Base-by-base conservation (phyloP, 1,284 basidiomycete species). In the Cryptococcus hybrid region DNA sequence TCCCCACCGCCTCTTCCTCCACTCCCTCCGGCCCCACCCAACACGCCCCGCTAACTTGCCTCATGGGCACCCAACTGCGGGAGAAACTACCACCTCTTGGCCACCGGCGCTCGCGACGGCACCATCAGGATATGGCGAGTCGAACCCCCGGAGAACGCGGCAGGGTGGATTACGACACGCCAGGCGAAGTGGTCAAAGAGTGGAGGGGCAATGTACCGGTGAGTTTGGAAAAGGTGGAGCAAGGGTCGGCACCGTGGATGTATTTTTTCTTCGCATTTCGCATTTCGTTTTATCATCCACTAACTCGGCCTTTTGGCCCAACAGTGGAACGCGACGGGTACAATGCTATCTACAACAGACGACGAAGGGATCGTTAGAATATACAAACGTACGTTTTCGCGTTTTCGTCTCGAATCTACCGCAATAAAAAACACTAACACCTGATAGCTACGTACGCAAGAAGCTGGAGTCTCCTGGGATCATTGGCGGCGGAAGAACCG, bases 51-150 rank as follows among this genome's bases (percentile, higher is more conserved):
- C 71, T 5, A 62, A 75, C 52, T 71, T 73, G 36, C 64, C 64
- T 64, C 90, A 4, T 97, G 92, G 92, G 91, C 93, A 1, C 90
- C 93, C 1, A 88, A 87, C 0, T 94, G 90, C 65, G 93, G 93
- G 1, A 83, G 92, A 24, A 89, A 89, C 1, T 94, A 92, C 76
- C 93, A 96, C 69, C 85, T 95, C 47, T 82, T 96, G 61, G 93
- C 93, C 2, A 90, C 91, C 0, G 93, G 92, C 5, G 82, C 86
- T 42, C 81, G 91, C 43, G 92, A 94, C 70, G 91, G 92, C 0
- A 84, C 84, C 44, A 90, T 95, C 5, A 79, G 91, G 57, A 90
- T 97, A 64, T 96, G 92, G 92, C 88, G 0, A 86, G 86, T 34
- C 83, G 96, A 45, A 82, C 89, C 1, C 78, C 80, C 1, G 51